Conservation (phyloP, 176 grass and related monocot species). For the Typha latifolia region DNA sequence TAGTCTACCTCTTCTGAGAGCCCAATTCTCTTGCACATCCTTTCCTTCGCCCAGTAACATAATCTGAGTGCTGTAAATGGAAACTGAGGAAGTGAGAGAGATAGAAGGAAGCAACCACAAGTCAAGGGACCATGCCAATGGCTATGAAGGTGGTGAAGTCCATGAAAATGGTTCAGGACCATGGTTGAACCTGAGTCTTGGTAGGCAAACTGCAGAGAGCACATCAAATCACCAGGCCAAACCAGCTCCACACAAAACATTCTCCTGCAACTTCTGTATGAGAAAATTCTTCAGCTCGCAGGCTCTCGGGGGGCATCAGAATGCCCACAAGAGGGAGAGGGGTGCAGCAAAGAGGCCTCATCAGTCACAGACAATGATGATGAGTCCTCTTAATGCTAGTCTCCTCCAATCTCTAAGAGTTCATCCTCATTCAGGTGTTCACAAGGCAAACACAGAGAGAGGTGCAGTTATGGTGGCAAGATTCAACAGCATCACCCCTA, state of each 20-base stretch:
- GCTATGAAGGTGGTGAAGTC: conserved; percentile 11
- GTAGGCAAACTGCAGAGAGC: conserved; percentile 18
- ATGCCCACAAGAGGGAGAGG: conserved; percentile 88
- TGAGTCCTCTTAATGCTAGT: conserved; percentile 19
- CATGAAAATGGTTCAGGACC: conserved; percentile 23
- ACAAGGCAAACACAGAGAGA: conserved; percentile 33
- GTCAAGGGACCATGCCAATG: conserved; percentile 8
- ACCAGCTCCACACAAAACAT: conserved; percentile 39
- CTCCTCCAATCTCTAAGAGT: conserved; percentile 56
- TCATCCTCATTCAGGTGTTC: conserved; percentile 44
- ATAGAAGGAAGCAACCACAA: conserved; percentile 21
- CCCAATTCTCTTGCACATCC: conserved; percentile 28
- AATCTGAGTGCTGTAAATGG: conserved; percentile 21
- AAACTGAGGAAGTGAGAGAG: conserved; percentile 34
- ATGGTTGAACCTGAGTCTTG: conserved; percentile 53
- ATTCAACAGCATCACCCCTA: conserved; percentile 22
- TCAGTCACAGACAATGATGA: conserved; percentile 27
- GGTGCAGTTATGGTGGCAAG: conserved; percentile 23
- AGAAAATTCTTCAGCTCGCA: conserved; percentile 86
- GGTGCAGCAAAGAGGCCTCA: conserved; percentile 49
- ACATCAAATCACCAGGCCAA: conserved; percentile 27
- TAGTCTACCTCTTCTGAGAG: neutral
- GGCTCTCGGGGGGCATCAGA: conserved; percentile 79
- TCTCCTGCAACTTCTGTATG: conserved; percentile 93
- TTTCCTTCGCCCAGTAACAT: neutral